These are phyloP conservation scores for Naumovozyma dairenensis DNA, from an alignment of 805 yeast genomes.

Conservation along the genomic window DNA sequence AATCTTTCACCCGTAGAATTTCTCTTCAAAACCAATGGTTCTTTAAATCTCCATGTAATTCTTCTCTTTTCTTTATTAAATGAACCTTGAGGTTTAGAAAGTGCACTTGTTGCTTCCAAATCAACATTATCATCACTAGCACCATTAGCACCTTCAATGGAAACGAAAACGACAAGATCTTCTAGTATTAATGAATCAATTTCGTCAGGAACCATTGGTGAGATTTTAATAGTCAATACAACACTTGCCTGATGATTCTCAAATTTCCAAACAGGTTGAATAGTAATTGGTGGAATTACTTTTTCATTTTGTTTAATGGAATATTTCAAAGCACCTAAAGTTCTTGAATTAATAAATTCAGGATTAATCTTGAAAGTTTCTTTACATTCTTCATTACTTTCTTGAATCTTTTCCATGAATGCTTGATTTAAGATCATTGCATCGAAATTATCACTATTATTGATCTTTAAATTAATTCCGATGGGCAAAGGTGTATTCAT, in stretches of 20 bases:
- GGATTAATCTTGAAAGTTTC: constrained; percentile 39
- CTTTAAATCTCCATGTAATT: constrained; percentile 70
- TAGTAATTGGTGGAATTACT: constrained; percentile 42
- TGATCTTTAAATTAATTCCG: constrained; percentile 35
- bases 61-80: constrained; percentile 79
- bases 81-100: constrained; percentile 86
- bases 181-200: constrained; percentile 28
- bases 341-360: constrained; percentile 44
- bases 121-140: too few relatives aligned
- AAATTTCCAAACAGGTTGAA: constrained; percentile 83
- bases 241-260: constrained; percentile 80
- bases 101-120: constrained; percentile 48
- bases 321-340: constrained; percentile 77
- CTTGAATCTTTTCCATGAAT: constrained; percentile 41
- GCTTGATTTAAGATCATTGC: constrained; percentile 43
- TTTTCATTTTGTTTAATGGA: constrained; percentile 42
- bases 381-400: too few relatives aligned
- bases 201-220: constrained; percentile 28
- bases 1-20: constrained; percentile 48
- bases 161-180: constrained; percentile 36
- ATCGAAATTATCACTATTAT: constrained; percentile 34
- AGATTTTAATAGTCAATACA: constrained; percentile 50
- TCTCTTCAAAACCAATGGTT: constrained; percentile 32
- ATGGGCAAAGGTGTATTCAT: constrained; percentile 30
- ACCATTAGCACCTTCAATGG: constrained; percentile 55